Base-by-base conservation (phyloP, 192 early-diverging fungal genomes). In the Chytriomyces hyalinus region DNA sequence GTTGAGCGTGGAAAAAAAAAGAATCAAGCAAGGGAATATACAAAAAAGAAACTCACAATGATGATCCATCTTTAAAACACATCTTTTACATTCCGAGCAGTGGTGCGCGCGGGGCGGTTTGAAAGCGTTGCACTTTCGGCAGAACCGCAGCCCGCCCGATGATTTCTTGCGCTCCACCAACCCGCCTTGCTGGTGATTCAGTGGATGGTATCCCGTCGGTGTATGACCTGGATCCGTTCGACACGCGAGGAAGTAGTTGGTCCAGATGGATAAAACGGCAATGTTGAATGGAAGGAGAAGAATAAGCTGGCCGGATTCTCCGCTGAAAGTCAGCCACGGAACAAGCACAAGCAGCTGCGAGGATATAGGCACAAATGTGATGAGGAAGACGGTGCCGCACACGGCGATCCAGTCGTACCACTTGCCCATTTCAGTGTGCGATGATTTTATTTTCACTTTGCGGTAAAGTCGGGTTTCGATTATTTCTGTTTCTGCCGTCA, bases 241-340 rank as follows among this genome's bases (percentile, higher is more conserved):
- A 66, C 88, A 90, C 10, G 93, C 92, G 28, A 94, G 83, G 67
- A 87, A 92, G 81, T 97, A 99, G 84, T 97, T 96, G 84, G 92
- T 85, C 82, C 89, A 92, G n/a, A 96, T 90, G 48, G 92, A 85
- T 44, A 90, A 81, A 26, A 94, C 87, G 61, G 88, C 84, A 48
- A 92, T 65, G 82, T 99, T 94, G 86, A 97, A 95, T 5, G 92
- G 91, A 9, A 85, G 84, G 10, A 83, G 75, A 91, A 87, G 11
- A 91, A 65, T 17, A 24, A 57, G 61, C 76, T 59, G 49, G 20
- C 3, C 4, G 22, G 10, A 26, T 36, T 26, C 26, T 26, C 51
- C 49, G 26, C 26, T 6, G 64, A 78, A 86, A 11, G 67, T 49
- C 24, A 88, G 81, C 84, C 84, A 88, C 17, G 78, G 81, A 6